Evolutionary conservation across 768 basidiomycete genomes (phyloP).

Genomic region (Boletus vermiculosoides): DNA sequence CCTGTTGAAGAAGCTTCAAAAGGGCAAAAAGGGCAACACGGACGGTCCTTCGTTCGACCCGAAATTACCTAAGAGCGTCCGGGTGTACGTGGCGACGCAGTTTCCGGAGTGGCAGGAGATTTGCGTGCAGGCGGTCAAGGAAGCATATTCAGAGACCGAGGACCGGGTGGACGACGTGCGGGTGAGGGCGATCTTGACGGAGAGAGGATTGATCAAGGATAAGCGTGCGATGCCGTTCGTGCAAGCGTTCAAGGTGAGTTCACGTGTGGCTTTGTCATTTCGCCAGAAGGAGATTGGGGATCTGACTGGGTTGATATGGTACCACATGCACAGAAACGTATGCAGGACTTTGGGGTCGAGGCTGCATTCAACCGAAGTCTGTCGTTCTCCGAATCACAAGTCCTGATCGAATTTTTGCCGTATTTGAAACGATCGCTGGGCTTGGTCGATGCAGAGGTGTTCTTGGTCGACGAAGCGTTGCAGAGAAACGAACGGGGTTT

Average conservation of each 20-base stretch:
- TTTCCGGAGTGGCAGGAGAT: constrained; percentile 95
- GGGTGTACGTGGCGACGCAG: constrained; percentile 84
- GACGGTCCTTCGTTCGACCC: constrained; percentile 68
- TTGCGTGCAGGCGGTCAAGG: constrained; percentile 73
- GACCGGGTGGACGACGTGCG: constrained; percentile 80
- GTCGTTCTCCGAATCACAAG: constrained; percentile 78
- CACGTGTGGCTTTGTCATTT: constrained; percentile 9
- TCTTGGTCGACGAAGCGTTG: constrained; percentile 66
- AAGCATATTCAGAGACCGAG: constrained; percentile 54
- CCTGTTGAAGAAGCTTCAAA: constrained; percentile 75
- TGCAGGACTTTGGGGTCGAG: constrained; percentile 69
- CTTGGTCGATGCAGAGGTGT: constrained; percentile 67
- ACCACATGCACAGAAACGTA: constrained; percentile 61
- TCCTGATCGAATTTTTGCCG: constrained; percentile 66
- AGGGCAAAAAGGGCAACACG: constrained; percentile 62
- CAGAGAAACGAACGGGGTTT: constrained; percentile 56
- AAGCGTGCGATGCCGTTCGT: constrained; percentile 96
- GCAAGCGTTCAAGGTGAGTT: constrained; percentile 89
- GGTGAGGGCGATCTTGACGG: constrained; percentile 63
- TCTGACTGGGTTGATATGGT: neutral
- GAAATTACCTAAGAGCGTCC: constrained; percentile 77
- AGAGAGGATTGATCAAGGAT: constrained; percentile 87
- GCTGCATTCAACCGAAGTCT: constrained; percentile 80
- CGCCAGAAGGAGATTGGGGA: neutral
- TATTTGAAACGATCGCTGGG: constrained; percentile 79